Evolutionary conservation across 192 early-diverging fungal species (phyloP), one percentile per base, ranked within the genome.

Genomic region (Coemansia guatemalensis): DNA sequence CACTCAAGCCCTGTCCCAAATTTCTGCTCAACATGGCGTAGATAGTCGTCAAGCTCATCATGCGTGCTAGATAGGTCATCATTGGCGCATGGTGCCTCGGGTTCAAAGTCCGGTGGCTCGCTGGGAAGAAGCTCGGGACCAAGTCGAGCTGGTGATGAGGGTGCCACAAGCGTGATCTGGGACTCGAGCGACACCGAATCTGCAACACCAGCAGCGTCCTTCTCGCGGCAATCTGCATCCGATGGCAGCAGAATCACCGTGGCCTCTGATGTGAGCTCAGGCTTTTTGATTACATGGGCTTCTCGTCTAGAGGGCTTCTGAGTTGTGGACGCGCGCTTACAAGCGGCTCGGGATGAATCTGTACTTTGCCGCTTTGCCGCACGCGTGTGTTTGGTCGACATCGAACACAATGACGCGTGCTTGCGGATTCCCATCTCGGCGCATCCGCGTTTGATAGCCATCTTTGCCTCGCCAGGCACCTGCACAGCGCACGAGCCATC

Each of bases 371-470:
- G 52, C 53, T 33, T 48, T 27, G 63, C 54, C 55, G 25, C 30
- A 22, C 23, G 55, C 33, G 51, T 32, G 51, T 69, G 68, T 12
- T 49, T 70, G 58, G 64, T 52, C 12, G 67, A 32, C 68, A 75
- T 75, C 4, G 70, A 68, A 22, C 58, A 62, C 7, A 65, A 48
- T 35, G 70, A 73, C 67, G 71, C 50, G 61, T 69, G 64, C 39
- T 69, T 69, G 56, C 71, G 66, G 48, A 79, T 73, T 14, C 76
- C 76, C 54, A 79, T 65, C 57, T 79, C 76, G 0, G 76, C 50
- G 30, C 76, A 79, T 48, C 70, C 49, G 35, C 76, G 76, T 39
- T 70, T 73, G 21, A 79, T 79, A 3, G 76, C 76, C 23, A 33
- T 26, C 57, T 79, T 79, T 23, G 76, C 71, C 64, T 67, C 66